These are phyloP conservation scores for Monosporascus sp. DNA, from an alignment of 2,329 filamentous ascomycete genomes.

Conservation along the genomic window DNA sequence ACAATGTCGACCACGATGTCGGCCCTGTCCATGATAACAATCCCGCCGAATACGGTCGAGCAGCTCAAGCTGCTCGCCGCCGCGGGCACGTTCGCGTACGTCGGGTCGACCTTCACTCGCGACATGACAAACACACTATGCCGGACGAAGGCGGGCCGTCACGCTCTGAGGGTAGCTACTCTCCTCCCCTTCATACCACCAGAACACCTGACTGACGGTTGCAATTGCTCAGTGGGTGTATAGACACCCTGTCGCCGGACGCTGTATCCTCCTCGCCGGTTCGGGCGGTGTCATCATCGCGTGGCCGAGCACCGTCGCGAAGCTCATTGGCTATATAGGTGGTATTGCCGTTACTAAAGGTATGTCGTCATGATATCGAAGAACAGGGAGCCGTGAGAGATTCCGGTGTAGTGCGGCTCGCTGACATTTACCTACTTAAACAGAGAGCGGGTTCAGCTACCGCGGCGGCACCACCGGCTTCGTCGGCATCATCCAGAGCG, in stretches of 20 bases:
- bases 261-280: neutral
- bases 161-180: neutral
- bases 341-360: neutral
- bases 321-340: neutral
- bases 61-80: neutral
- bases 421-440: neutral
- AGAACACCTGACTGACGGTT: neutral
- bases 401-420: neutral
- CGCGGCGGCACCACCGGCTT: neutral
- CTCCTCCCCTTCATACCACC: neutral
- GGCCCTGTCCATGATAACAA: neutral
- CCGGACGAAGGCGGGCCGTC: neutral
- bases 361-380: neutral
- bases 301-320: slow-evolving; percentile 1
- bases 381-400: neutral
- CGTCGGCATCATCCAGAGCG: slow-evolving; percentile 1
- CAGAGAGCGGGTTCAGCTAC: neutral
- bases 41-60: neutral
- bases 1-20: neutral
- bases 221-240: neutral
- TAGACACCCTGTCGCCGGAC: neutral
- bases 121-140: neutral
- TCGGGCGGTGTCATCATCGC: neutral
- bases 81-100: neutral
- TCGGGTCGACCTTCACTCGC: neutral